These are phyloP conservation scores for Astrocystis sublimbata DNA, from an alignment of 495 filamentous ascomycete species.

Conservation along the genomic window DNA sequence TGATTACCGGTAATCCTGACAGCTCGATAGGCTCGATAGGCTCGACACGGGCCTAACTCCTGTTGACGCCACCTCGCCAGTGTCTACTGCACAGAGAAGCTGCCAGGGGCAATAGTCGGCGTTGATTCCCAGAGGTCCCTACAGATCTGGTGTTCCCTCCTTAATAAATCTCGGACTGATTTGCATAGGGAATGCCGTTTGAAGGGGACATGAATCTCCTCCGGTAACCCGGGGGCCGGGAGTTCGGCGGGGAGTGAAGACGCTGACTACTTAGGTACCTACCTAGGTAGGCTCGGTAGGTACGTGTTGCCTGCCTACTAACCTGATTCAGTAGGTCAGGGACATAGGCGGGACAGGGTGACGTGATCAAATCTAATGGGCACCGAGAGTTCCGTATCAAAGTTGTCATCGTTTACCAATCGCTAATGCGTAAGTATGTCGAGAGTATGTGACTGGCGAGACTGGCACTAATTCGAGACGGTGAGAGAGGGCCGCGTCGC, in stretches of 20 bases:
- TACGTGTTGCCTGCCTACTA: too few species aligned
- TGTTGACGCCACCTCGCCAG: background rate
- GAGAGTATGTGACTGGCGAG: background rate
- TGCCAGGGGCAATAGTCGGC: background rate
- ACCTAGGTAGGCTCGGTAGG: background rate
- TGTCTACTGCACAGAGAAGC: too few species aligned
- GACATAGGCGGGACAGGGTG: background rate
- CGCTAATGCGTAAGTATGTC: too few species aligned
- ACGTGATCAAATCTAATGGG: background rate
- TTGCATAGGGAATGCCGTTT: background rate
- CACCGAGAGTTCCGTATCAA: background rate
- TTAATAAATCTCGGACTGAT: background rate
- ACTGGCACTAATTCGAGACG: too few species aligned
- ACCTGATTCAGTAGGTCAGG: background rate
- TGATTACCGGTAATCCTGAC: background rate
- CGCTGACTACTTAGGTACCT: background rate
- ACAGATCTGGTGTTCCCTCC: background rate
- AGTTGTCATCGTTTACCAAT: background rate
- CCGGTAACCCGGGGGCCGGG: conserved; percentile 6
- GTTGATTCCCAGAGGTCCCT: background rate
- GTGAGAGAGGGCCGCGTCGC: conserved; percentile 13
- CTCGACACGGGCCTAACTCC: too few species aligned
- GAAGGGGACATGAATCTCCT: background rate
- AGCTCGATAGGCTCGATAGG: background rate
- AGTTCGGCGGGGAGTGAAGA: background rate